A percentile compares a stretch with the other conserved stretches of the same genome.
phyloP scores from a whole-genome alignment of 768 basidiomycete genomes.

The Ramaria rubella region DNA sequence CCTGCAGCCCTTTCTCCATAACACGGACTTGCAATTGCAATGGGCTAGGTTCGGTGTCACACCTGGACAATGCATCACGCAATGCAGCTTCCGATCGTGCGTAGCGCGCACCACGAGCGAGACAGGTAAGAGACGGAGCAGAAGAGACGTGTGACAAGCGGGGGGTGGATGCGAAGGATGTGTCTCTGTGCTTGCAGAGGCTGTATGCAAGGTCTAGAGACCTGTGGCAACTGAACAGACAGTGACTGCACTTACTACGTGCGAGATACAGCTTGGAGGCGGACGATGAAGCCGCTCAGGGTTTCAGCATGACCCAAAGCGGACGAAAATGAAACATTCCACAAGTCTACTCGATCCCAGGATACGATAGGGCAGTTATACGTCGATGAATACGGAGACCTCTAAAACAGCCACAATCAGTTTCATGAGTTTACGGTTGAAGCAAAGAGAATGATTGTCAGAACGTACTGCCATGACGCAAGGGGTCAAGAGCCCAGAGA shows the following conservation, averaged over 20 bases:
- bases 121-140: background rate
- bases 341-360: background rate
- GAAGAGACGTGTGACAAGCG: background rate
- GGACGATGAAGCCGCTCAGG: background rate
- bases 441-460: too few relatives aligned
- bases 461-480: too few relatives aligned
- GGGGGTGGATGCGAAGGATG: too few relatives aligned
- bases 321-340: background rate
- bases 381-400: background rate
- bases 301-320: background rate
- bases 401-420: background rate
- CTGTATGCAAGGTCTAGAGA: background rate
- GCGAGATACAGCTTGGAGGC: background rate
- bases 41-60: constrained; percentile 29
- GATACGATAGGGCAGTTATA: background rate
- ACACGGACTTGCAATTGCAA: constrained; percentile 42
- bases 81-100: constrained; percentile 39
- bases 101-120: constrained; percentile 29
- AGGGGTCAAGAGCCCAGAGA: too few relatives aligned
- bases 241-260: constrained; percentile 1
- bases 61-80: constrained; percentile 27
- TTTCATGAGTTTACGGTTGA: background rate
- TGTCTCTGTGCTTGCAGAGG: background rate
- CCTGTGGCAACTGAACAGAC: background rate
- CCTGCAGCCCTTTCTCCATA: constrained; percentile 37